Evolutionary conservation across 2,329 filamentous ascomycete species (phyloP).

Genomic region (Trichoderma asperellum): DNA sequence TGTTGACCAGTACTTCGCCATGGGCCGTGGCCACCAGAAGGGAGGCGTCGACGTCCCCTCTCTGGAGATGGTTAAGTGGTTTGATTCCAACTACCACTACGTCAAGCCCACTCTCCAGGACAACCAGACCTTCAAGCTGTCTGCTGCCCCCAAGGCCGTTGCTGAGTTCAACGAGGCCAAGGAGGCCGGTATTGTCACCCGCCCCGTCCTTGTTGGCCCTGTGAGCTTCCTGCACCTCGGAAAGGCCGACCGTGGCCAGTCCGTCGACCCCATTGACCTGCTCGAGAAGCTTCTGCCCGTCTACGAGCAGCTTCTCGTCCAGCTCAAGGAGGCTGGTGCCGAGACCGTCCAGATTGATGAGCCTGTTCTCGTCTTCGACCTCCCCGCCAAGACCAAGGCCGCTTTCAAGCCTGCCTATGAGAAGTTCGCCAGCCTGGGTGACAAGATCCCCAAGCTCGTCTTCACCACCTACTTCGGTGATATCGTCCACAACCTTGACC

Average conservation of each 20-base stretch:
- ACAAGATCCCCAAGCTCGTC: constrained; percentile 82
- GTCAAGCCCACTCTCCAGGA: constrained; percentile 98
- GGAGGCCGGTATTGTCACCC: constrained; percentile 89
- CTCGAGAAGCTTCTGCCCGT: constrained; percentile 91
- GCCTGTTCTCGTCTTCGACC: constrained; percentile 93
- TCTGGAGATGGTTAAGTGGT: constrained; percentile 99
- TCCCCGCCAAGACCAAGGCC: constrained; percentile 85
- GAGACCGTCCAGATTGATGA: constrained; percentile 98
- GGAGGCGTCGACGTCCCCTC: constrained; percentile 87
- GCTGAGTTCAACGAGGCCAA: constrained; percentile 95
- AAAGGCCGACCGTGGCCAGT: constrained; percentile 96
- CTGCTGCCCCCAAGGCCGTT: constrained; percentile 87
- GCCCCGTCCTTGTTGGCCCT: constrained; percentile 91
- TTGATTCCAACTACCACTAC: constrained; percentile 99
- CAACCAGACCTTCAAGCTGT: constrained; percentile 93
- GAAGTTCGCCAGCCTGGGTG: constrained; percentile 76
- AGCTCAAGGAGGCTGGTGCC: constrained; percentile 95
- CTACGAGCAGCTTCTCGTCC: constrained; percentile 88
- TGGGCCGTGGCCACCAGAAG: constrained; percentile 99
- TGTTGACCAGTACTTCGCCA: constrained; percentile 98
- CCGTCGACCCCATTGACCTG: constrained; percentile 89
- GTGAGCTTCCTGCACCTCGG: constrained; percentile 97
- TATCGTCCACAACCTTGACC: constrained; percentile 97
- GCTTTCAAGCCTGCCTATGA: constrained; percentile 98
- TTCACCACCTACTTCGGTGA: constrained; percentile 99